These are phyloP conservation scores for Backusella morwellensis DNA, from an alignment of 192 early-diverging fungal genomes.

Conservation along the genomic window DNA sequence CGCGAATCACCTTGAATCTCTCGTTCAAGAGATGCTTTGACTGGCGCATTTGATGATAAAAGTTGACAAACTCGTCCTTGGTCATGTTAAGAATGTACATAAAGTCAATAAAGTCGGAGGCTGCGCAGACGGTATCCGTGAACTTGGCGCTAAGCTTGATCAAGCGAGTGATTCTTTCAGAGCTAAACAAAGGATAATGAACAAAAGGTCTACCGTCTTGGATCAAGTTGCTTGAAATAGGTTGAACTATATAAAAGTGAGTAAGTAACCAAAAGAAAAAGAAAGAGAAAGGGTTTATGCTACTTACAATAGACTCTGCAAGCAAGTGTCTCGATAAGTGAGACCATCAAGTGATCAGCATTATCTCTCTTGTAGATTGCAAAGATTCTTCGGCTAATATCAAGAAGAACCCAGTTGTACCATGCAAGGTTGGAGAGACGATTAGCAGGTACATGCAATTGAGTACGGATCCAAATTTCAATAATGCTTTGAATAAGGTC, in stretches of 20 bases:
- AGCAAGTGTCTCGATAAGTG: neutral
- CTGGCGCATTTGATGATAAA: neutral
- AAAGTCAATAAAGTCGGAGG: conserved; percentile 9
- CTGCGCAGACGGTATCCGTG: neutral
- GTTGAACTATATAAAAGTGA: neutral
- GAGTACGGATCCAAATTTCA: neutral
- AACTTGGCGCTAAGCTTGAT: neutral
- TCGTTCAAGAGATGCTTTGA: neutral
- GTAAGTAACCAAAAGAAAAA: neutral
- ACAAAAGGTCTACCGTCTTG: neutral
- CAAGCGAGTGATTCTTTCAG: neutral
- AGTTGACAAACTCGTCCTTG: neutral
- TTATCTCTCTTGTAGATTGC: neutral
- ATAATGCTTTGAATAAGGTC: neutral
- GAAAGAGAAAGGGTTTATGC: neutral
- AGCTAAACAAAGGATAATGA: neutral
- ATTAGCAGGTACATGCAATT: neutral
- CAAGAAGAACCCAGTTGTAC: conserved; percentile 7
- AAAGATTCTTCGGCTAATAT: neutral
- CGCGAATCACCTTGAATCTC: neutral
- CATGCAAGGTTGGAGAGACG: neutral
- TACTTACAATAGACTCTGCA: neutral
- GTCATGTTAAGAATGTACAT: neutral
- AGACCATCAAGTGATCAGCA: neutral
- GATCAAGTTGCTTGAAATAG: no score